Evolutionary conservation across 495 filamentous ascomycete species (phyloP).

Genomic region (Hypoxylon subgilvum): DNA sequence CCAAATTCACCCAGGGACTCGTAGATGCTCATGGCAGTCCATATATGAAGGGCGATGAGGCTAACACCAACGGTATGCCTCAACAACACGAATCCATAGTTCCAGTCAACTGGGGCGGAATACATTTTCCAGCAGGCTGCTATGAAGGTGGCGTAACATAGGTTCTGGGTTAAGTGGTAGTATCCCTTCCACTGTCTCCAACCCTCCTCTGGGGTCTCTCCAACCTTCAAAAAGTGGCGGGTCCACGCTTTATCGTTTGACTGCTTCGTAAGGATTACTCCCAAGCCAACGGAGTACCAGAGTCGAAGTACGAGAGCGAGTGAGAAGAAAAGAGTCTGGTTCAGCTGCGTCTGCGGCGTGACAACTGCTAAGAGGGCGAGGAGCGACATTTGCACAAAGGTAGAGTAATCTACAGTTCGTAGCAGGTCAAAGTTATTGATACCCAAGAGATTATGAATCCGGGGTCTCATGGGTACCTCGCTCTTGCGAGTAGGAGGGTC

Average conservation of each 20-base stretch:
- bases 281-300: constrained; percentile 91
- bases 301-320: constrained; percentile 84
- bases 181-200: constrained; percentile 98
- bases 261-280: constrained; percentile 81
- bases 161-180: constrained; percentile 87
- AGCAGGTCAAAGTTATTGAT: constrained; percentile 84
- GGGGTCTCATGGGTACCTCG: constrained; percentile 43
- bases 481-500: constrained; percentile 79
- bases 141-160: constrained; percentile 88
- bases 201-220: constrained; percentile 85
- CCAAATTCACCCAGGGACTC: constrained; percentile 97
- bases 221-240: constrained; percentile 95
- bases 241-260: constrained; percentile 92
- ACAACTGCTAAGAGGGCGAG: constrained; percentile 71
- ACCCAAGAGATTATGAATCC: constrained; percentile 81
- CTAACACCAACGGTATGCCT: constrained; percentile 83
- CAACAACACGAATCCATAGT: constrained; percentile 79
- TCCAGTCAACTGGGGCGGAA: constrained; percentile 79
- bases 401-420: constrained; percentile 81
- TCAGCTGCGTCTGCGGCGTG: constrained; percentile 76
- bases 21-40: constrained; percentile 93
- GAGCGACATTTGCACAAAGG: constrained; percentile 74
- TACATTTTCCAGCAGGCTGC: constrained; percentile 98
- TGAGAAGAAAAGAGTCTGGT: constrained; percentile 77
- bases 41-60: constrained; percentile 84